These are phyloP conservation scores for Aspergillus aculeatinus DNA, from an alignment of 2,329 filamentous ascomycete species.

Conservation along the genomic window DNA sequence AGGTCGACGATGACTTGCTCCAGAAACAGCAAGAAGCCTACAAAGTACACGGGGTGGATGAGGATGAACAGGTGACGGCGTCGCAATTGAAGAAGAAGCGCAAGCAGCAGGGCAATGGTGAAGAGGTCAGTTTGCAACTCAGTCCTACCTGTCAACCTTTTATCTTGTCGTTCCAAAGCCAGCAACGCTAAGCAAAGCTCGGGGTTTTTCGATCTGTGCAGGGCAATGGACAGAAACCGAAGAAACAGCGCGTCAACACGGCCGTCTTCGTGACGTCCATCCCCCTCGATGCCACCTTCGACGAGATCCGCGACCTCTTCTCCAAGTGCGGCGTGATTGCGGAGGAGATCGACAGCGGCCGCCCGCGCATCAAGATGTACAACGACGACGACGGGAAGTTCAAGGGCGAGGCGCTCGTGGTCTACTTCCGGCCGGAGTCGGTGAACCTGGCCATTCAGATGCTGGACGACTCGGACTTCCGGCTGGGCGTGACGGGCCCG, in stretches of 20 bases:
- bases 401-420: constrained; percentile 89
- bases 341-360: constrained; percentile 86
- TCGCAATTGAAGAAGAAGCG: constrained; percentile 53
- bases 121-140: constrained; percentile 47
- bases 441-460: constrained; percentile 64
- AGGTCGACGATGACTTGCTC: constrained; percentile 61
- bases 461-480: constrained; percentile 65
- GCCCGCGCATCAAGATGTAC: constrained; percentile 91
- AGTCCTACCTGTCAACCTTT: neutral
- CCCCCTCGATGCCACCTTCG: constrained; percentile 72
- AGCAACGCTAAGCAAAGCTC: neutral
- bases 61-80: constrained; percentile 48
- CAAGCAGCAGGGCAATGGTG: constrained; percentile 51
- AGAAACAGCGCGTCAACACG: constrained; percentile 66
- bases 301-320: constrained; percentile 82
- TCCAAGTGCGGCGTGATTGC: constrained; percentile 88
- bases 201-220: constrained; percentile 4
- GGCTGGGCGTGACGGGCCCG: constrained; percentile 56
- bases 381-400: constrained; percentile 75
- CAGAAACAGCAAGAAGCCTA: constrained; percentile 64
- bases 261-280: constrained; percentile 90
- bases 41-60: constrained; percentile 59
- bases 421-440: constrained; percentile 95
- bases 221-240: constrained; percentile 37
- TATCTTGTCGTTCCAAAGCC: neutral